These are phyloP conservation scores for Crithidia sp. DNA, from an alignment of 208 protist genomes.

Conservation along the genomic window DNA sequence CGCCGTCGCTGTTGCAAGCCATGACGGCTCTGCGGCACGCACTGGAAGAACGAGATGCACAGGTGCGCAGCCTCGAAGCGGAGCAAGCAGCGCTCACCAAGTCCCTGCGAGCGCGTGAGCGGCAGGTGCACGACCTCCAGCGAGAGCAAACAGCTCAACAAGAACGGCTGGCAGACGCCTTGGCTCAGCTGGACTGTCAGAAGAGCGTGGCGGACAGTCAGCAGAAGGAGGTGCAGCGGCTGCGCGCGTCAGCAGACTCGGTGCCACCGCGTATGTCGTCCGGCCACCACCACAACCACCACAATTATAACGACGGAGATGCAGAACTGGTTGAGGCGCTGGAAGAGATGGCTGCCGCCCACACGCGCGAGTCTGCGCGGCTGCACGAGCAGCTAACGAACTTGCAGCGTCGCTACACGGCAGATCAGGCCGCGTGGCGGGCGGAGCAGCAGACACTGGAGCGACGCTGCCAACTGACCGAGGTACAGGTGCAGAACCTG, in stretches of 20 bases:
- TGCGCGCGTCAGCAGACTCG: neutral
- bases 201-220: neutral
- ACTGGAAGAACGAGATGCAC: conserved; percentile 18
- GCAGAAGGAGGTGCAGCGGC: neutral
- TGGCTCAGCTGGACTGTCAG: neutral
- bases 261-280: neutral
- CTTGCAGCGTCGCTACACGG: conserved; percentile 16
- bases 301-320: neutral
- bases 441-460: conserved; percentile 20
- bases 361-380: neutral
- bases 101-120: conserved; percentile 14
- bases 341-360: neutral
- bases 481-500: conserved; percentile 11
- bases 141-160: neutral
- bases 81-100: conserved; percentile 12
- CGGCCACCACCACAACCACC: neutral
- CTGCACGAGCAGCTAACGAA: conserved; percentile 14
- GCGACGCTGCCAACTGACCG: conserved; percentile 4
- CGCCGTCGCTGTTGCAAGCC: neutral
- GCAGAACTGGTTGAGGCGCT: neutral
- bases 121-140: conserved; percentile 8
- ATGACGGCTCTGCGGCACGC: conserved; percentile 11
- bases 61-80: conserved; percentile 4
- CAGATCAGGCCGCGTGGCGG: conserved; percentile 16
- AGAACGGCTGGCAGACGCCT: neutral